phyloP scores from a whole-genome alignment of 805 yeast species.

The Komagataella mondaviorum region DNA sequence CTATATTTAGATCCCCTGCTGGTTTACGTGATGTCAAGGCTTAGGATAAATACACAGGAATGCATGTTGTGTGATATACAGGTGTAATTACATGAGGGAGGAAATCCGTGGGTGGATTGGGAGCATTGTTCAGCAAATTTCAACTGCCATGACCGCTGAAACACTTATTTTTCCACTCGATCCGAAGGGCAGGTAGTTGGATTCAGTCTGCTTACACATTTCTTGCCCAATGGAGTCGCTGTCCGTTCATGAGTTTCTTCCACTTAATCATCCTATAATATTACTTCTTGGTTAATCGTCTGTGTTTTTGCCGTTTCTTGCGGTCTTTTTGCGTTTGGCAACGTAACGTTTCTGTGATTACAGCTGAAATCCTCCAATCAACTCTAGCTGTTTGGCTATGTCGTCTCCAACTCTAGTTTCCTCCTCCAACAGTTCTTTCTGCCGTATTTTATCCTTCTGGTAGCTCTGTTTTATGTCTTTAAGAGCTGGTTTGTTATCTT shows the following conservation, averaged over 20 bases:
- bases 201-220: not conserved
- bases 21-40: constrained; percentile 69
- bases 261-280: not conserved
- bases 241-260: not conserved
- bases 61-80: not conserved
- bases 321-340: not conserved
- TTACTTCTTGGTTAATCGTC: not conserved
- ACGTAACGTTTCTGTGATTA: constrained; percentile 1
- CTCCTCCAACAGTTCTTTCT: constrained; percentile 8
- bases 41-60: constrained; percentile 15
- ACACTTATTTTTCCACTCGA: not conserved
- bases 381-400: constrained; percentile 29
- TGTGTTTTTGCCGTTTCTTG: not conserved
- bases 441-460: constrained; percentile 19
- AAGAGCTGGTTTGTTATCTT: constrained; percentile 17
- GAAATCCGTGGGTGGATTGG: not conserved
- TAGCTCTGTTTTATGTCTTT: constrained; percentile 25
- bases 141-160: not conserved
- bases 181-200: not conserved
- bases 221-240: not conserved
- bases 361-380: constrained; percentile 29
- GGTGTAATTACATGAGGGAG: not conserved
- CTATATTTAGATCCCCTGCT: constrained; percentile 77
- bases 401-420: constrained; percentile 25
- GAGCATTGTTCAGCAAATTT: not conserved